Evolutionary conservation across 805 yeast species (phyloP), one percentile per base, ranked within the genome.

Genomic region (Ogataea allantospora): DNA sequence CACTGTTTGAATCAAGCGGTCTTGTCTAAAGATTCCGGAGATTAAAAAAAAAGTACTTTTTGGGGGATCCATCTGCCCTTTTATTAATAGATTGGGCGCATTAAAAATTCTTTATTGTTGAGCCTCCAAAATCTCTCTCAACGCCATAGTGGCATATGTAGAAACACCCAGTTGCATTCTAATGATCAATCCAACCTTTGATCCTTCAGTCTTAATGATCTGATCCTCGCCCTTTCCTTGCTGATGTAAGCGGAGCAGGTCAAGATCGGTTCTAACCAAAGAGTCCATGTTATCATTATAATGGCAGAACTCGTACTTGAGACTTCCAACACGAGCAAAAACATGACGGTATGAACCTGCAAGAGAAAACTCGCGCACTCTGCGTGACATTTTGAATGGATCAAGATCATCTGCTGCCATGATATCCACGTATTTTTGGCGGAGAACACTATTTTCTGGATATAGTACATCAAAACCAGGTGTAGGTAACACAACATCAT

Each of bases 121-220:
- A 77, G 73, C 57, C 80, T 27, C 83, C 85, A 89, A 79, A 34
- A 87, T 76, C 60, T 93, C 98, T 57, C 99, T 76, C 34, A 93
- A 64, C 1, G 96, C 95, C 99, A 93, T 95, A 0, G 99, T 93
- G 2, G 99, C 99, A 60, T 93, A 93, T 6, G 95, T 81, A 23
- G 96, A 83, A 3, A 85, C 80, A 4, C 88, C 91, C 42, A 93
- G 68, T 54, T 79, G 83, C 71, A 93, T 70, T 49, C 75, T 80
- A 42, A 95, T 59, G 5, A 93, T 71, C 10, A 89, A 77, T 0
- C 96, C 97, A 0, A 70, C 66, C 41, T 74, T 77, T 2, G 59
- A 55, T 6, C 78, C 38, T 6, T 65, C 63, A 2, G 49, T 55
- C 15, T 66, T 46, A 13, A 65, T 54, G 41, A 60, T 57, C n/a